phyloP scores from a whole-genome alignment of 495 filamentous ascomycete species.

The Penicillium fimorum region DNA sequence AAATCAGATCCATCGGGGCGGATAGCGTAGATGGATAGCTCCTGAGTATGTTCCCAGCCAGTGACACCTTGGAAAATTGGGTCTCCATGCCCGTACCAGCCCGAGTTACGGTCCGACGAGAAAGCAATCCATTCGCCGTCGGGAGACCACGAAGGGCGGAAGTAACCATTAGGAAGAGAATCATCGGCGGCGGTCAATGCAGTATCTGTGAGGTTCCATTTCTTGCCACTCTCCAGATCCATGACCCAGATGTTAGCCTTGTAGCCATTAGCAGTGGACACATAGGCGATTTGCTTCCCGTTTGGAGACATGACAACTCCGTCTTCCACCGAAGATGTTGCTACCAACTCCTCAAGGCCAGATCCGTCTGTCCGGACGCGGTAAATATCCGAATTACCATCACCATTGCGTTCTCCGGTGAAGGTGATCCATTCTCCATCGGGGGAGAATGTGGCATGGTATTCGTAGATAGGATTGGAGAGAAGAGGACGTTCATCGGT shows the following conservation, averaged over 20 bases:
- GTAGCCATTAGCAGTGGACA: slow-evolving; percentile 27
- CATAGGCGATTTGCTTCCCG: slow-evolving; percentile 26
- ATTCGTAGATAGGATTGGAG: slow-evolving; percentile 32
- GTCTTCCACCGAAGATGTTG: slow-evolving; percentile 26
- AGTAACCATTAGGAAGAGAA: slow-evolving; percentile 22
- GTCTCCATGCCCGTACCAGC: slow-evolving; percentile 30
- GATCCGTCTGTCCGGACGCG: slow-evolving; percentile 27
- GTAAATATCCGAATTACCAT: slow-evolving; percentile 35
- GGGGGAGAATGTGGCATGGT: slow-evolving; percentile 35
- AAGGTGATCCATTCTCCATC: slow-evolving; percentile 35
- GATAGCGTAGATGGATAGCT: slow-evolving; percentile 31
- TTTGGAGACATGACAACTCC: slow-evolving; percentile 28
- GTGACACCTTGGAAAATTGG: slow-evolving; percentile 15
- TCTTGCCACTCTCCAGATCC: slow-evolving; percentile 22
- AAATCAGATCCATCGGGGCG: slow-evolving; percentile 30
- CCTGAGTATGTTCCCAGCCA: slow-evolving; percentile 37
- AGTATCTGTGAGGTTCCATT: slow-evolving; percentile 30
- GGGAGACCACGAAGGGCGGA: slow-evolving; percentile 31
- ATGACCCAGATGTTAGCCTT: slow-evolving; percentile 30
- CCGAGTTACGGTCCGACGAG: slow-evolving; percentile 24
- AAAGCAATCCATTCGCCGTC: slow-evolving; percentile 29
- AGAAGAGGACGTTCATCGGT: slow-evolving; percentile 31
- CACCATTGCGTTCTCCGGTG: slow-evolving; percentile 30
- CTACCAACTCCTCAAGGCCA: slow-evolving; percentile 21
- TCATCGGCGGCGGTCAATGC: slow-evolving; percentile 6